These are phyloP conservation scores for Echium plantagineum DNA, from an alignment of 257 asterid species.

Conservation along the genomic window DNA sequence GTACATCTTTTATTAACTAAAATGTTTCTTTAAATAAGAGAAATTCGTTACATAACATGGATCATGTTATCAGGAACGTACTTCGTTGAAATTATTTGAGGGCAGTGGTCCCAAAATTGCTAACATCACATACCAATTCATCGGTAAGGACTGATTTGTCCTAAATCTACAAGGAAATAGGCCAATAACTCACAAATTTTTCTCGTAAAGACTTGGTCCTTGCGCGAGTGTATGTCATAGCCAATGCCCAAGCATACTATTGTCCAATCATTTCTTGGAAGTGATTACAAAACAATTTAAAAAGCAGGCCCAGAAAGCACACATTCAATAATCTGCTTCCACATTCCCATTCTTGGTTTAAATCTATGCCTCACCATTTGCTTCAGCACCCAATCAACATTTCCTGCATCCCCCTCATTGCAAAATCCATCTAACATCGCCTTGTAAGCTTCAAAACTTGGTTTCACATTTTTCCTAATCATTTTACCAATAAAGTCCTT, in stretches of 20 bases:
- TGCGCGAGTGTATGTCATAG: no score
- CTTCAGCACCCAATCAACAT: slow-evolving; percentile 63
- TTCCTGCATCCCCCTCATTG: slow-evolving; percentile 27
- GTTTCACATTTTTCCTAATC: slow-evolving; percentile 39
- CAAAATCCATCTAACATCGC: slow-evolving; percentile 49
- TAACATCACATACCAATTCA: no score
- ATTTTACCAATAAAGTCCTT: slow-evolving; percentile 43
- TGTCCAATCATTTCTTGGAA: slow-evolving; percentile 13
- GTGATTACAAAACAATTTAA: background rate
- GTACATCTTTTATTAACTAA: no score
- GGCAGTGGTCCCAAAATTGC: no score
- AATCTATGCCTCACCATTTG: slow-evolving; percentile 58
- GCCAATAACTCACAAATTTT: no score
- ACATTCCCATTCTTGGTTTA: slow-evolving; percentile 79
- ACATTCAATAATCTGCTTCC: slow-evolving; percentile 48
- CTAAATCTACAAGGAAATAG: no score
- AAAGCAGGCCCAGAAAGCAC: slow-evolving; percentile 13
- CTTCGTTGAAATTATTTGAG: no score
- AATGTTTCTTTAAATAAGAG: no score
- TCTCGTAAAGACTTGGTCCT: no score
- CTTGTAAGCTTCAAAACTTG: slow-evolving; percentile 72
- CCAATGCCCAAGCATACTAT: slow-evolving; percentile 1
- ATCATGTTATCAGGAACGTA: no score
- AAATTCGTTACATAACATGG: no score
- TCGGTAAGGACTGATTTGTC: no score